phyloP scores from a whole-genome alignment of 2,329 filamentous ascomycete species.

The Didymosphaeria variabile region DNA sequence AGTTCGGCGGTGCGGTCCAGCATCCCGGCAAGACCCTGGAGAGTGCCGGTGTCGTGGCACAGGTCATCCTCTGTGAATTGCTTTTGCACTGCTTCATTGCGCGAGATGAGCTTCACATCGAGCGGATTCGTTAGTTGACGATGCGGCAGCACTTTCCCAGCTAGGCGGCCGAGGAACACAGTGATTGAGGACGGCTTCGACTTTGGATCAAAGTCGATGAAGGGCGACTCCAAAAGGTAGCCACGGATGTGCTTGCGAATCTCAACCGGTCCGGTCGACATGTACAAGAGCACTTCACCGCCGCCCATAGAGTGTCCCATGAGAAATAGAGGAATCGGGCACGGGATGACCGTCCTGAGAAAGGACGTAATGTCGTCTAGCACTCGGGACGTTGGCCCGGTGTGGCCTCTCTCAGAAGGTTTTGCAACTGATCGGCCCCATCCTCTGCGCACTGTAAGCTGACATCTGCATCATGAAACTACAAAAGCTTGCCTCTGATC shows the following conservation, averaged over 20 bases:
- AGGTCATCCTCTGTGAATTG: constrained; percentile 72
- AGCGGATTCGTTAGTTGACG: constrained; percentile 74
- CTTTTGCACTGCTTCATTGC: constrained; percentile 71
- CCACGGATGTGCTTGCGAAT: constrained; percentile 72
- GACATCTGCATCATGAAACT: background rate
- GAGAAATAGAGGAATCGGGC: constrained; percentile 74
- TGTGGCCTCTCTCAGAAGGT: constrained; percentile 71
- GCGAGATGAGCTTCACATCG: constrained; percentile 69
- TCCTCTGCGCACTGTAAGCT: constrained; percentile 59
- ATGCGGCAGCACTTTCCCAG: constrained; percentile 71
- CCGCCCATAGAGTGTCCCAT: constrained; percentile 95
- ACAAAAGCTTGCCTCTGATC: constrained; percentile 70
- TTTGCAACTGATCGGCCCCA: constrained; percentile 79
- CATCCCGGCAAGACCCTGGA: constrained; percentile 81
- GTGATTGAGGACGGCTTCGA: constrained; percentile 71
- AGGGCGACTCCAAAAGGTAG: constrained; percentile 79
- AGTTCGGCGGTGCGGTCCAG: constrained; percentile 76
- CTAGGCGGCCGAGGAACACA: constrained; percentile 72
- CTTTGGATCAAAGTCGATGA: constrained; percentile 75
- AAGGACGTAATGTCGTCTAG: constrained; percentile 82
- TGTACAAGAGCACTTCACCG: constrained; percentile 74
- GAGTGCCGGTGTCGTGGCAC: constrained; percentile 83
- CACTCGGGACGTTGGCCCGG: constrained; percentile 77
- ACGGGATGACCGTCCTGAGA: constrained; percentile 67
- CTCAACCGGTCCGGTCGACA: constrained; percentile 56